Conservation (phyloP, 192 early-diverging fungal species). For the Linderina pennispora region DNA sequence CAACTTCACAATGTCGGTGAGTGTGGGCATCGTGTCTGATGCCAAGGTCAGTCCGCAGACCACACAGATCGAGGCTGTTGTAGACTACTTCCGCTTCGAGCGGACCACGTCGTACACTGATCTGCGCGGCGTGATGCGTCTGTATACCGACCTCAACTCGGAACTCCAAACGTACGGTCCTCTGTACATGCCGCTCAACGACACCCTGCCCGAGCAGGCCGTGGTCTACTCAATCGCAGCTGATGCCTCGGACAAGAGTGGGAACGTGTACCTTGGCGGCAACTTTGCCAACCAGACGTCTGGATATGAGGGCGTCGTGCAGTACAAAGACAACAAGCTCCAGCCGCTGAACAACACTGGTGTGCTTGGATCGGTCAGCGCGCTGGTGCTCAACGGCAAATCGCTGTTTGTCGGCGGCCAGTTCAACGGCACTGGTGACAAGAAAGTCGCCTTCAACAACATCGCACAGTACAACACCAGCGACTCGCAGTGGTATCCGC, state of each 20-base stretch:
- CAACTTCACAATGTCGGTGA: conserved; percentile 47
- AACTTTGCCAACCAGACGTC: conserved; percentile 37
- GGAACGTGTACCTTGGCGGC: conserved; percentile 55
- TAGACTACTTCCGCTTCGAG: conserved; percentile 27
- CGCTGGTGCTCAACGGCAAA: conserved; percentile 23
- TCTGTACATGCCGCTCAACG: conserved; percentile 30
- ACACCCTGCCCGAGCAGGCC: conserved; percentile 37
- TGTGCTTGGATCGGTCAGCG: conserved; percentile 22
- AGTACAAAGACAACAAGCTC: conserved; percentile 41
- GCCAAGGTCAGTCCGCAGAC: conserved; percentile 12
- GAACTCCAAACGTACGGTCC: conserved; percentile 13
- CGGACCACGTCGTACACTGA: conserved; percentile 30
- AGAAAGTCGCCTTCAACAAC: conserved; percentile 12
- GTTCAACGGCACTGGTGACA: conserved; percentile 35
- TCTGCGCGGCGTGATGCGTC: conserved; percentile 37
- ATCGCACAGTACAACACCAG: conserved; percentile 40
- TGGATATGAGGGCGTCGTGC: conserved; percentile 52
- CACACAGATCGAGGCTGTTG: conserved; percentile 30
- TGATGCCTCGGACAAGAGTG: conserved; percentile 16
- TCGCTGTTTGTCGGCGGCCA: conserved; percentile 35
- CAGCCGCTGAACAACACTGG: conserved; percentile 22
- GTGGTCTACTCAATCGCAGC: conserved; percentile 45
- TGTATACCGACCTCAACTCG: conserved; percentile 16
- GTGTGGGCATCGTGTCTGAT: conserved; percentile 26
- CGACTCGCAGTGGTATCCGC: conserved; percentile 28